Evolutionary conservation across 129 eudicot genomes (phyloP).

Genomic region (Artemisia argyi): DNA sequence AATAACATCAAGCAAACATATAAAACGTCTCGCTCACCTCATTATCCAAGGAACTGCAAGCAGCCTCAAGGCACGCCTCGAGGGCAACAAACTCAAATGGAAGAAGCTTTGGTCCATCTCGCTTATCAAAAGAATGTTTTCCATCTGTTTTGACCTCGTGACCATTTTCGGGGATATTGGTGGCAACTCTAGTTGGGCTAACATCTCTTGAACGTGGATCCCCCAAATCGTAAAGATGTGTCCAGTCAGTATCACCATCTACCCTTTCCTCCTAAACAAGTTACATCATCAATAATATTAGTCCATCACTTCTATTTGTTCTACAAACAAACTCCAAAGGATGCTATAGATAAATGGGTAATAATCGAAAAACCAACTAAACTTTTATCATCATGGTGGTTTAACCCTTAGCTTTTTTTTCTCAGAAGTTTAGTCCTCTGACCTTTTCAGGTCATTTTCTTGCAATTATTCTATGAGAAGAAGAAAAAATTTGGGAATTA

Average conservation of each 20-base stretch:
- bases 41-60: slow-evolving; percentile 52
- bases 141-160: slow-evolving; percentile 54
- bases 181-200: slow-evolving; percentile 55
- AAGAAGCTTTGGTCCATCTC: slow-evolving; percentile 48
- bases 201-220: slow-evolving; percentile 59
- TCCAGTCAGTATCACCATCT: slow-evolving; percentile 58
- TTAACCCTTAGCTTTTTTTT: too few species aligned
- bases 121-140: slow-evolving; percentile 59
- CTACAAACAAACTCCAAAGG: too few species aligned
- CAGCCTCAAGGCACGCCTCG: slow-evolving; percentile 60
- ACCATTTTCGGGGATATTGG: slow-evolving; percentile 43
- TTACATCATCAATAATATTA: neutral
- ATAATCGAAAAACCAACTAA: too few species aligned
- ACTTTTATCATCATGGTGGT: too few species aligned
- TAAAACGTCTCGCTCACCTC: slow-evolving; percentile 32
- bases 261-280: slow-evolving; percentile 55
- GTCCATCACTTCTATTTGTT: neutral
- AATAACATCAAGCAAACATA: neutral
- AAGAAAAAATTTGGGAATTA: too few species aligned
- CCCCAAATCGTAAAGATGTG: slow-evolving; percentile 75
- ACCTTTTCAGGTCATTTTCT: too few species aligned
- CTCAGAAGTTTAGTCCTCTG: too few species aligned
- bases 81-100: slow-evolving; percentile 60
- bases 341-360: too few species aligned
- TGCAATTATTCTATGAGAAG: too few species aligned